These are phyloP conservation scores for Xylaria sp. DNA, from an alignment of 2,329 filamentous ascomycete species.

Conservation along the genomic window DNA sequence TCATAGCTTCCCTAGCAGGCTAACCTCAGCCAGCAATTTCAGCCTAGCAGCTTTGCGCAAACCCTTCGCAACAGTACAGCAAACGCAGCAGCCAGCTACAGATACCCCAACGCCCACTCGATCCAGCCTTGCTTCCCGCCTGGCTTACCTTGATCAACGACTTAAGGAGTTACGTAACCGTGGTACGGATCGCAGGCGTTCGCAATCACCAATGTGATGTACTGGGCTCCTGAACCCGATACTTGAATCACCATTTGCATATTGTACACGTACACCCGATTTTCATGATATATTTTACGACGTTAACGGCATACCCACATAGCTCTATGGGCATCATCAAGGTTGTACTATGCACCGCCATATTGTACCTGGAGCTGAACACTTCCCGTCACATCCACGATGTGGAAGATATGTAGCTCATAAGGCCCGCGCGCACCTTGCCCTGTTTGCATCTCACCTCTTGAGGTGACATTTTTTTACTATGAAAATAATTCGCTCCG, in stretches of 20 bases:
- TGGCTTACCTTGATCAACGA: slow-evolving; percentile 69
- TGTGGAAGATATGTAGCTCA: slow-evolving; percentile 25
- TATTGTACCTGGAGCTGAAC: slow-evolving; percentile 31
- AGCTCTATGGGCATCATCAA: slow-evolving; percentile 37
- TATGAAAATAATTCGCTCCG: slow-evolving; percentile 31
- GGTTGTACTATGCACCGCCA: slow-evolving; percentile 31
- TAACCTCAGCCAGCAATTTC: slow-evolving; percentile 60
- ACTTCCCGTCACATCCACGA: slow-evolving; percentile 19
- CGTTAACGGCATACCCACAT: slow-evolving; percentile 41
- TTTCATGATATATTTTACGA: slow-evolving; percentile 46
- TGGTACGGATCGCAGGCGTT: slow-evolving; percentile 55
- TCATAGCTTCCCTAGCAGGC: slow-evolving; percentile 70
- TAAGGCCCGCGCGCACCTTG: slow-evolving; percentile 14
- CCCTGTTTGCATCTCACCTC: slow-evolving; percentile 19
- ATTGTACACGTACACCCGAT: slow-evolving; percentile 45
- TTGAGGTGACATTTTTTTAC: slow-evolving; percentile 7
- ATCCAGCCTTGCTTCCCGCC: slow-evolving; percentile 60
- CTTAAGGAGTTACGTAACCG: slow-evolving; percentile 65
- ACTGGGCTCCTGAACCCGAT: slow-evolving; percentile 38
- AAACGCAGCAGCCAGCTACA: slow-evolving; percentile 52
- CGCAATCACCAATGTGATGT: slow-evolving; percentile 63
- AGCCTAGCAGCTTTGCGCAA: slow-evolving; percentile 59
- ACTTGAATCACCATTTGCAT: slow-evolving; percentile 33
- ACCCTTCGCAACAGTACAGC: slow-evolving; percentile 69
- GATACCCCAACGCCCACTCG: slow-evolving; percentile 50